Conservation (phyloP, 257 asterid genomes). For the Eucommia ulmoides region DNA sequence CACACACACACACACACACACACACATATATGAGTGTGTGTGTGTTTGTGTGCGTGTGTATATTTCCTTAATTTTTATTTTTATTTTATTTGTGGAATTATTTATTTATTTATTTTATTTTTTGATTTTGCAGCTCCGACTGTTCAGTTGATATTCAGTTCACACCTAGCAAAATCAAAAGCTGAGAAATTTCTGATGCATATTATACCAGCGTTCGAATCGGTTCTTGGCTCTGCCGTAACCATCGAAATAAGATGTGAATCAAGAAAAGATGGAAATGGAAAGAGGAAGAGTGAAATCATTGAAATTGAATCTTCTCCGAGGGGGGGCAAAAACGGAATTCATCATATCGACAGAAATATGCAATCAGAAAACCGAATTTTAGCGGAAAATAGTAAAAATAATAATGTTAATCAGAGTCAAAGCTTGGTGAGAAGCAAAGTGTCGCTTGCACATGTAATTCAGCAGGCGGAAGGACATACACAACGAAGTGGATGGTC, state of each 20-base stretch:
- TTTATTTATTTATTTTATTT: not conserved
- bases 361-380: slow-evolving; percentile 6
- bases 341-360: slow-evolving; percentile 3
- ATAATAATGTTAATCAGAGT: slow-evolving; percentile 44
- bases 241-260: slow-evolving; percentile 70
- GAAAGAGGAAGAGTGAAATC: slow-evolving; percentile 44
- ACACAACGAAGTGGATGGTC: slow-evolving; percentile 73
- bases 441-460: slow-evolving; percentile 85
- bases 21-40: too few relatives aligned
- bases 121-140: slow-evolving; percentile 67
- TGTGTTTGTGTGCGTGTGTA: too few relatives aligned
- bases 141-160: slow-evolving; percentile 62
- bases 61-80: too few relatives aligned
- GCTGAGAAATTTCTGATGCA: slow-evolving; percentile 63
- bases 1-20: too few relatives aligned
- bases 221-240: slow-evolving; percentile 70
- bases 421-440: slow-evolving; percentile 75
- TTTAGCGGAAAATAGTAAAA: slow-evolving; percentile 22
- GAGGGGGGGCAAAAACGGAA: slow-evolving; percentile 8
- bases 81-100: too few relatives aligned
- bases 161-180: slow-evolving; percentile 56
- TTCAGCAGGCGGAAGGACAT: slow-evolving; percentile 77
- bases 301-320: slow-evolving; percentile 45
- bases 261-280: slow-evolving; percentile 31
- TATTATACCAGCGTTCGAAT: slow-evolving; percentile 80